Conservation (phyloP, 768 basidiomycete species). For the Austroboletus festivus region DNA sequence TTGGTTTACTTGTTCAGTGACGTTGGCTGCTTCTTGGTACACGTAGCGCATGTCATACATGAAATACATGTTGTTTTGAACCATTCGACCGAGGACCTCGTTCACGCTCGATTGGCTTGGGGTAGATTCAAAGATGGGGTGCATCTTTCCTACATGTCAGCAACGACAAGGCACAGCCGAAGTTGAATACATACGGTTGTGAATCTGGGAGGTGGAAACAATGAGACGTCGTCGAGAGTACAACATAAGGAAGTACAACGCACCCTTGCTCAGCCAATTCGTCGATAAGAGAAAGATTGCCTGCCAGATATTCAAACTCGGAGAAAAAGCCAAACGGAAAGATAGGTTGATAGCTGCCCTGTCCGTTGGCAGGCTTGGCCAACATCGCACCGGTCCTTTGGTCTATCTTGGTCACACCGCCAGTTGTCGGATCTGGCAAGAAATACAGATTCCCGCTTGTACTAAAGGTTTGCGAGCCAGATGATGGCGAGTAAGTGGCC, state of each 20-base stretch:
- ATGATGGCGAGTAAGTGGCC: constrained; percentile 31
- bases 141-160: constrained; percentile 42
- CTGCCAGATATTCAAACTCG: constrained; percentile 34
- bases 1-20: constrained; percentile 62
- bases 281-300: constrained; percentile 25
- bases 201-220: constrained; percentile 1
- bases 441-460: constrained; percentile 44
- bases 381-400: constrained; percentile 53
- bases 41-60: constrained; percentile 82
- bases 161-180: neutral
- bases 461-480: constrained; percentile 38
- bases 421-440: constrained; percentile 44
- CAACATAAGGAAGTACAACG: constrained; percentile 2
- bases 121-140: constrained; percentile 65
- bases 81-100: constrained; percentile 62
- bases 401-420: constrained; percentile 59
- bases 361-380: constrained; percentile 47
- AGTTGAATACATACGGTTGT: constrained; percentile 29
- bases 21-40: constrained; percentile 58
- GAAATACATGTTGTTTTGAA: constrained; percentile 59
- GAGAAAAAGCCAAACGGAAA: constrained; percentile 45
- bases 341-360: constrained; percentile 47
- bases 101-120: constrained; percentile 44
- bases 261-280: constrained; percentile 31
- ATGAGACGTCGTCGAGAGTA: neutral